A percentile compares a stretch with the other conserved stretches of the same genome.
Evolutionary conservation across 805 yeast species (phyloP).

Genomic region (Metschnikowia similis): DNA sequence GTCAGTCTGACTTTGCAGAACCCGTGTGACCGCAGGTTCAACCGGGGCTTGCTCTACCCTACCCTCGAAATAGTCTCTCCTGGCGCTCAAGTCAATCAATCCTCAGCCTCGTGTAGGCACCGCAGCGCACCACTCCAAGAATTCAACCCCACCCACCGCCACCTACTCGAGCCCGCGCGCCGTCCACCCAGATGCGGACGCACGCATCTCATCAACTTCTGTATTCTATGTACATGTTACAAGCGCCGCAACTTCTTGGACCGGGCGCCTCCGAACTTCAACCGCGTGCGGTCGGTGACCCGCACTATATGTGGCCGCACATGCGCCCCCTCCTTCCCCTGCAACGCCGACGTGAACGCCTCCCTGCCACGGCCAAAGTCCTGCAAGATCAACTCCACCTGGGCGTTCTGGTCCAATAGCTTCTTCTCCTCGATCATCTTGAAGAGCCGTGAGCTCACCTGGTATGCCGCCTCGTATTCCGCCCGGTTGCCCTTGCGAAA

Average conservation of each 20-base stretch:
- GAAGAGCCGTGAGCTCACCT: conserved; percentile 71
- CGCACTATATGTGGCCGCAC: conserved; percentile 65
- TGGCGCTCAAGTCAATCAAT: too few relatives aligned
- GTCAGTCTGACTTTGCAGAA: too few relatives aligned
- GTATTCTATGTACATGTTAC: conserved; percentile 25
- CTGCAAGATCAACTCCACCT: conserved; percentile 71
- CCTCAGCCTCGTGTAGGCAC: too few relatives aligned
- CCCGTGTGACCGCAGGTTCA: too few relatives aligned
- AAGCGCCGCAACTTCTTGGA: conserved; percentile 79
- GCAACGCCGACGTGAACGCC: conserved; percentile 78
- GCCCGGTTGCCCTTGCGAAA: conserved; percentile 87
- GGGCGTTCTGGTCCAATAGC: conserved; percentile 46
- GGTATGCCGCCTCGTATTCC: conserved; percentile 90
- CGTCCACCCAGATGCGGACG: too few relatives aligned
- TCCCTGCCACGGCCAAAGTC: conserved; percentile 88
- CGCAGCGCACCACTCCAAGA: too few relatives aligned
- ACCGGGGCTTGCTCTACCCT: too few relatives aligned
- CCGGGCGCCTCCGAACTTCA: conserved; percentile 91
- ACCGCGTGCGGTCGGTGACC: conserved; percentile 71
- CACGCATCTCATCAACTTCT: background rate
- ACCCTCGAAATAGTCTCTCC: too few relatives aligned
- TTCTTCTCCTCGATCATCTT: conserved; percentile 62
- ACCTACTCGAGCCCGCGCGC: too few relatives aligned
- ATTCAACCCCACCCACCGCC: too few relatives aligned
- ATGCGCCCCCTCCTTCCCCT: conserved; percentile 80